These are phyloP conservation scores for Podospora anserina DNA, from an alignment of 495 filamentous ascomycete genomes.

Conservation along the genomic window DNA sequence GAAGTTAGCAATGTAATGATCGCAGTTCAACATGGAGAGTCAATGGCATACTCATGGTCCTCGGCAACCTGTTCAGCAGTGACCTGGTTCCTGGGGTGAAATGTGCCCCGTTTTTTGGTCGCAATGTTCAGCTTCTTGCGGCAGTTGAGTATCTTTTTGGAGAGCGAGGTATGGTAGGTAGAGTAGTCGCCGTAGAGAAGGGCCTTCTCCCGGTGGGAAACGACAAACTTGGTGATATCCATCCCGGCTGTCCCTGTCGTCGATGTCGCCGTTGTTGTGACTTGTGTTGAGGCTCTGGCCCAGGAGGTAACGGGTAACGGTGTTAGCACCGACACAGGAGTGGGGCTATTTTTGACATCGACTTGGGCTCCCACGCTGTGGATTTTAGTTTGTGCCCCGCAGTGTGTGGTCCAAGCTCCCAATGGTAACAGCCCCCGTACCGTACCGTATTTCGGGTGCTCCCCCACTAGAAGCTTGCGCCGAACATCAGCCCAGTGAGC, in stretches of 20 bases:
- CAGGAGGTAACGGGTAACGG: neutral
- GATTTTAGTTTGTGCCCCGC: neutral
- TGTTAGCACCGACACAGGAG: neutral
- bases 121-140: constrained; percentile 80
- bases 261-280: neutral
- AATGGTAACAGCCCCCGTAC: neutral
- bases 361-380: neutral
- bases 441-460: neutral
- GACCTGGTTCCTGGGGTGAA: constrained; percentile 64
- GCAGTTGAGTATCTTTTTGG: constrained; percentile 74
- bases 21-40: neutral
- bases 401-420: neutral
- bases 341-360: neutral
- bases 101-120: constrained; percentile 81
- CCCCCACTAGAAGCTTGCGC: neutral
- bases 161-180: constrained; percentile 76
- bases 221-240: constrained; percentile 86
- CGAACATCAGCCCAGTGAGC: neutral
- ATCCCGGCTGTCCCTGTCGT: constrained; percentile 43
- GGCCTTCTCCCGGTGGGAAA: constrained; percentile 71
- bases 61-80: constrained; percentile 72
- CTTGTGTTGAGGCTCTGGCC: neutral
- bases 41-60: constrained; percentile 67
- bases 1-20: constrained; percentile 14
- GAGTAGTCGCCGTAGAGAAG: constrained; percentile 85